Evolutionary conservation across 1,284 basidiomycete species (phyloP).

Genomic region (Trichosporon faecale): DNA sequence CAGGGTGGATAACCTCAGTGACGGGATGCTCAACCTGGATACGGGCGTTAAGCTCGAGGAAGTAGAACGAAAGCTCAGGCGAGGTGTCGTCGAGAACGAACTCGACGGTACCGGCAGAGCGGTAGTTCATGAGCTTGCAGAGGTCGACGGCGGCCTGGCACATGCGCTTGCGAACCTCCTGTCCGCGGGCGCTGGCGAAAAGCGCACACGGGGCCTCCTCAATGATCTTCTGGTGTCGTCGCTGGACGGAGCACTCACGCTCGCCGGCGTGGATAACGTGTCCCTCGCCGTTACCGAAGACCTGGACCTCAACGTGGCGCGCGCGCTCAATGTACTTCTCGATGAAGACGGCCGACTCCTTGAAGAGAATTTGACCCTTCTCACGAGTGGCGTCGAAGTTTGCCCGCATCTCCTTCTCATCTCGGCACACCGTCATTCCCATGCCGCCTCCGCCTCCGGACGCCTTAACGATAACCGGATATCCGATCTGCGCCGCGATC

Average conservation of each 20-base stretch:
- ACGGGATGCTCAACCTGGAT: slow-evolving; percentile 71
- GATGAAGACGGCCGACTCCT: slow-evolving; percentile 60
- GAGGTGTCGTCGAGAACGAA: slow-evolving; percentile 61
- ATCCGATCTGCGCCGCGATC: slow-evolving; percentile 57
- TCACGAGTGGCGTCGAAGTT: slow-evolving; percentile 26
- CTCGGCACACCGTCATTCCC: slow-evolving; percentile 63
- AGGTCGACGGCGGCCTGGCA: slow-evolving; percentile 59
- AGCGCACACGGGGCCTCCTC: slow-evolving; percentile 60
- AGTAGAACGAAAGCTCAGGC: slow-evolving; percentile 58
- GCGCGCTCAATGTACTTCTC: slow-evolving; percentile 62
- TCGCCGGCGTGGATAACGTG: slow-evolving; percentile 66
- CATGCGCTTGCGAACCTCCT: slow-evolving; percentile 55
- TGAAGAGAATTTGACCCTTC: slow-evolving; percentile 57
- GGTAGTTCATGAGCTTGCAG: slow-evolving; percentile 58
- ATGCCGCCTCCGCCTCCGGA: slow-evolving; percentile 70
- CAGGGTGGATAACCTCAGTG: slow-evolving; percentile 61
- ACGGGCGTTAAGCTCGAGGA: slow-evolving; percentile 71
- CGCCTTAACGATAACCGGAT: slow-evolving; percentile 60
- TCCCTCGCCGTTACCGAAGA: slow-evolving; percentile 63
- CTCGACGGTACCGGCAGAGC: slow-evolving; percentile 66
- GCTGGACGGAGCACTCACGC: slow-evolving; percentile 67
- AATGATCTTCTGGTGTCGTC: slow-evolving; percentile 70
- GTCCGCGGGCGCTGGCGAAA: slow-evolving; percentile 52
- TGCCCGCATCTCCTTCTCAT: slow-evolving; percentile 57
- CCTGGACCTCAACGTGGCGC: slow-evolving; percentile 67